These are phyloP conservation scores for Chamaenerion angustifolium DNA, from an alignment of 345 rosid genomes.

Conservation along the genomic window DNA sequence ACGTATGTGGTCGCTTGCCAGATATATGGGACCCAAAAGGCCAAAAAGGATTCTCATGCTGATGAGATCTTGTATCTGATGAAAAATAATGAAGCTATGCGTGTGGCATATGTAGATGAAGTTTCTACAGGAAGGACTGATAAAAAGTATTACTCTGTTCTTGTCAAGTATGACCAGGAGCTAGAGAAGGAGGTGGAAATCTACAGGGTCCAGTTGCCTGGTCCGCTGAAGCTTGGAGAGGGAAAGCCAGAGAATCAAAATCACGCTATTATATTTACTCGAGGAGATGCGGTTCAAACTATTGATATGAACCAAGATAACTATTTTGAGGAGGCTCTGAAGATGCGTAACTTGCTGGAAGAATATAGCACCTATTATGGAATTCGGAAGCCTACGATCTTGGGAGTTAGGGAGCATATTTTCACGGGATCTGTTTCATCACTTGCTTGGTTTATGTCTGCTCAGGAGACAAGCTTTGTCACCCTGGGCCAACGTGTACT, in stretches of 20 bases:
- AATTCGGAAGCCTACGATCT: constrained; percentile 40
- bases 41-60: constrained; percentile 76
- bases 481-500: constrained; percentile 95
- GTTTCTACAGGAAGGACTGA: constrained; percentile 46
- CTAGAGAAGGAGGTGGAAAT: constrained; percentile 77
- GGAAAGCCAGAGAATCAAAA: constrained; percentile 99
- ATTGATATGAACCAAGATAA: constrained; percentile 98
- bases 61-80: constrained; percentile 73
- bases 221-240: constrained; percentile 93
- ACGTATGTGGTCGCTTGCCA: constrained; percentile 95
- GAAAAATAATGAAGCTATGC: constrained; percentile 82
- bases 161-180: constrained; percentile 76
- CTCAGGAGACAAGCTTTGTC: constrained; percentile 84
- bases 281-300: constrained; percentile 98
- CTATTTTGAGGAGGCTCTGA: constrained; percentile 96
- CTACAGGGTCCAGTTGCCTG: constrained; percentile 87
- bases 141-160: constrained; percentile 78
- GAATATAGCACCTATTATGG: constrained; percentile 63
- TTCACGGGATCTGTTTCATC: constrained; percentile 98
- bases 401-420: constrained; percentile 93
- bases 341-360: constrained; percentile 91
- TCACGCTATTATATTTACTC: constrained; percentile 88
- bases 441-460: constrained; percentile 84
- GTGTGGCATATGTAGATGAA: constrained; percentile 94
- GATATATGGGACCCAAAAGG: constrained; percentile 87